A percentile compares a stretch with the other conserved stretches of the same genome.
These are phyloP conservation scores for Euclidium syriacum DNA, from an alignment of 345 rosid genomes.

Conservation along the genomic window DNA sequence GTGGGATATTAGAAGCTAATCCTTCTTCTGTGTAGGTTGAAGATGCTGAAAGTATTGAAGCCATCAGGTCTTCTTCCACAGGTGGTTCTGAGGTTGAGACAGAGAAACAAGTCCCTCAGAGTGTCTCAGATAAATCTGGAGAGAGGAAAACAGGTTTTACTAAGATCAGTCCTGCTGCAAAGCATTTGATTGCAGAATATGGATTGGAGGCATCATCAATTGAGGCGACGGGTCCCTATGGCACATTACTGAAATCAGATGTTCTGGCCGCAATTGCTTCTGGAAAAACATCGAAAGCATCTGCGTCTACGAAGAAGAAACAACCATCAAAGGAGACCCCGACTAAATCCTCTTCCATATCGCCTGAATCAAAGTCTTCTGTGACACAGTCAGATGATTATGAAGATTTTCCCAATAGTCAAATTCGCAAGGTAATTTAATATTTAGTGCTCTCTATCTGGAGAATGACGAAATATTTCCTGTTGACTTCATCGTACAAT, in stretches of 20 bases:
- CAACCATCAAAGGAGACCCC: slow-evolving; percentile 35
- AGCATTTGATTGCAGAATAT: slow-evolving; percentile 63
- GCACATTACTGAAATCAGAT: slow-evolving; percentile 84
- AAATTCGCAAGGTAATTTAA: slow-evolving; percentile 90
- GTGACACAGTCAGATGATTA: slow-evolving; percentile 48
- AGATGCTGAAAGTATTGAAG: slow-evolving; percentile 65
- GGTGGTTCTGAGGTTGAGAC: slow-evolving; percentile 40
- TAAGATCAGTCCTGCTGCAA: slow-evolving; percentile 91
- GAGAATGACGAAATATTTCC: neutral
- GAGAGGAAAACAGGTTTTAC: slow-evolving; percentile 43
- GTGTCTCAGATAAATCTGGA: slow-evolving; percentile 35
- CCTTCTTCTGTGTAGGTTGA: slow-evolving; percentile 63
- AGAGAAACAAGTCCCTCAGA: slow-evolving; percentile 42
- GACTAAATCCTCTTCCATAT: slow-evolving; percentile 35
- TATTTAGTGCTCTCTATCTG: neutral
- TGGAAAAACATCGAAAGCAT: slow-evolving; percentile 49
- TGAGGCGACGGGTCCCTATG: slow-evolving; percentile 73
- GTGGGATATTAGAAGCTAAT: slow-evolving; percentile 18
- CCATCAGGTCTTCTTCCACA: slow-evolving; percentile 49
- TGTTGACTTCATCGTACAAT: neutral
- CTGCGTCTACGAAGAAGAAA: slow-evolving; percentile 39
- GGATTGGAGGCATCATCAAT: slow-evolving; percentile 77
- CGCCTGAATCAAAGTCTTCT: slow-evolving; percentile 38
- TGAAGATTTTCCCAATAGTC: slow-evolving; percentile 87
- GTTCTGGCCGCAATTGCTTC: slow-evolving; percentile 76